phyloP scores from a whole-genome alignment of 495 filamentous ascomycete genomes.

The Aspergillus biplanus region DNA sequence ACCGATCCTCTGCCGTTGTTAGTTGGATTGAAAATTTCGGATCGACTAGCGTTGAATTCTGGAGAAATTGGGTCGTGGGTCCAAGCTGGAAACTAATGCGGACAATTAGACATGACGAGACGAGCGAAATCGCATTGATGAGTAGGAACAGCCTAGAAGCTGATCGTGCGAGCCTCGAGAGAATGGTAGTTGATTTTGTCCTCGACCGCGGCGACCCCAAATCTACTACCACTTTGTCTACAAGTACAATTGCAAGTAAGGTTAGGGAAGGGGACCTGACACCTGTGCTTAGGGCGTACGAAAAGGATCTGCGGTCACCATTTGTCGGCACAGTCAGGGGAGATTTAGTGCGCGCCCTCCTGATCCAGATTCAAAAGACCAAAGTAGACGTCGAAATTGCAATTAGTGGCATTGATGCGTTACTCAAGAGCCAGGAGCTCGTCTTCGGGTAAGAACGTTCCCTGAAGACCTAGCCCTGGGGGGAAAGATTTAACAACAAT shows the following conservation, averaged over 20 bases:
- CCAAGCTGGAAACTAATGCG: conserved; percentile 80
- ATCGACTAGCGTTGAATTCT: conserved; percentile 81
- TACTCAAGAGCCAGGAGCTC: conserved; percentile 94
- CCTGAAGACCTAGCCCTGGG: neutral
- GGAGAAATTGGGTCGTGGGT: conserved; percentile 92
- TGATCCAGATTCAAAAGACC: conserved; percentile 98
- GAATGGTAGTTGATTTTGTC: conserved; percentile 97
- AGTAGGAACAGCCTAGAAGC: conserved; percentile 86
- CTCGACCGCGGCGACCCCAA: conserved; percentile 68
- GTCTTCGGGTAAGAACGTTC: conserved; percentile 71
- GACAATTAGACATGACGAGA: conserved; percentile 89
- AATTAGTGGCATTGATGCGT: conserved; percentile 87
- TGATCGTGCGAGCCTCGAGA: conserved; percentile 87
- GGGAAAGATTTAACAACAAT: conserved; percentile 29
- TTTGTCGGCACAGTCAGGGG: conserved; percentile 79
- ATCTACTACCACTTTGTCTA: conserved; percentile 24
- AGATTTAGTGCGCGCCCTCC: conserved; percentile 84
- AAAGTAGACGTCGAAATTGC: conserved; percentile 98
- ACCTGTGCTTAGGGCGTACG: conserved; percentile 86
- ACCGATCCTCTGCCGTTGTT: conserved; percentile 70
- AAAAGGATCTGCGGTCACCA: conserved; percentile 79
- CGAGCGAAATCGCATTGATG: conserved; percentile 93
- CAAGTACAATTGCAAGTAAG: conserved; percentile 70
- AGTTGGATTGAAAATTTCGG: conserved; percentile 78
- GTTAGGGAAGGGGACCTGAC: conserved; percentile 93